Conservation (phyloP, 2,329 filamentous ascomycete genomes). For the Arthrobotrys iridis region DNA sequence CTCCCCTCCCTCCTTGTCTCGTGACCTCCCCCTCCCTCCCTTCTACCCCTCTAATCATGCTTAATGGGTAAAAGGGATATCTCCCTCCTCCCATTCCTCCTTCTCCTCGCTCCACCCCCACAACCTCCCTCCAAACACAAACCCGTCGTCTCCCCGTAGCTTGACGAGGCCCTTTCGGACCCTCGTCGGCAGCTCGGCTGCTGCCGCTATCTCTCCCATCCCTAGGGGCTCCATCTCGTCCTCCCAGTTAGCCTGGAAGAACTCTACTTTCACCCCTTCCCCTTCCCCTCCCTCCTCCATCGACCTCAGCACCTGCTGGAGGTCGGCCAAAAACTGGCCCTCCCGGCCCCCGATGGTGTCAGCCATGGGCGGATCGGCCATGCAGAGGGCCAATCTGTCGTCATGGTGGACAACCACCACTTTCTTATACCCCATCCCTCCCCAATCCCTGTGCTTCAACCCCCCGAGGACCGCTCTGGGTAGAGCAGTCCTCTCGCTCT, state of each 20-base stretch:
- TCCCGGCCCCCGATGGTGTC: not conserved
- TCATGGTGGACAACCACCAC: not conserved
- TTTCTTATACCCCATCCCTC: conserved; percentile 7
- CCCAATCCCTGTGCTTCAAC: not conserved
- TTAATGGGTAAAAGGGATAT: too few relatives aligned
- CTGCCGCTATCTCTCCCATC: not conserved
- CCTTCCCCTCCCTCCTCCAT: not conserved
- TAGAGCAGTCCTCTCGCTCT: not conserved
- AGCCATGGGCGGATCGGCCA: not conserved
- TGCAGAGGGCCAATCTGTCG: not conserved
- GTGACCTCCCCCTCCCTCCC: not conserved
- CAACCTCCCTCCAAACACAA: not conserved
- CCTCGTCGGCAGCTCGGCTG: not conserved
- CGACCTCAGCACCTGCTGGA: not conserved
- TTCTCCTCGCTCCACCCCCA: not conserved
- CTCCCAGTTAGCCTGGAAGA: not conserved
- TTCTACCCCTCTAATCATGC: not conserved
- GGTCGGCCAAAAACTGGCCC: not conserved
- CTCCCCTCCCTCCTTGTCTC: too few relatives aligned
- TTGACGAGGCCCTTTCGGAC: not conserved
- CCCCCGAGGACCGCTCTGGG: not conserved
- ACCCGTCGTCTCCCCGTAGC: not conserved
- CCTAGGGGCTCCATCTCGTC: not conserved
- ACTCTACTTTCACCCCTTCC: not conserved
- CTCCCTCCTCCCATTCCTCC: not conserved